A percentile compares a stretch with the other conserved stretches of the same genome.
phyloP scores from a whole-genome alignment of 2,329 filamentous ascomycete species.

The Lomentospora prolificans region DNA sequence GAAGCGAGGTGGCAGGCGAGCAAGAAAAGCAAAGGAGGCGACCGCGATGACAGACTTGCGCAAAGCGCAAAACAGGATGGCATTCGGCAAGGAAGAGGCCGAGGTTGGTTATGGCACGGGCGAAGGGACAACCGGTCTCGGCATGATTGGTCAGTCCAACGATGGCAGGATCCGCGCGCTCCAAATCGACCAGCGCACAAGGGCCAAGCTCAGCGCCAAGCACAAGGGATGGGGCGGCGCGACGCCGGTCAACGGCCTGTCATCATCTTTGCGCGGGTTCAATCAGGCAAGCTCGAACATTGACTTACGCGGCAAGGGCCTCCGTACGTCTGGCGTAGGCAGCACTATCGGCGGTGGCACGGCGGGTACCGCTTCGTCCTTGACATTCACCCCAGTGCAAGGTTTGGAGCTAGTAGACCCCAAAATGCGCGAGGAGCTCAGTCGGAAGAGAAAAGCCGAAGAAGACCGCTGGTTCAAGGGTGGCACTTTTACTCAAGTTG shows the following conservation, averaged over 20 bases:
- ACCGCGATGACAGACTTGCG: conserved; percentile 93
- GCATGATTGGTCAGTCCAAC: conserved; percentile 86
- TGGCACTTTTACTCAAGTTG: conserved; percentile 90
- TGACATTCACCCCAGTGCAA: conserved; percentile 91
- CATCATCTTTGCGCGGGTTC: conserved; percentile 75
- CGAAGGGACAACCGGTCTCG: conserved; percentile 76
- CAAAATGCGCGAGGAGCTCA: conserved; percentile 79
- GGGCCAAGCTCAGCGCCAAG: conserved; percentile 87
- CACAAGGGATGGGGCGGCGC: conserved; percentile 87
- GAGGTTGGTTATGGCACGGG: conserved; percentile 86
- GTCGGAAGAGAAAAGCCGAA: conserved; percentile 83
- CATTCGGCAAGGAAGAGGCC: conserved; percentile 88
- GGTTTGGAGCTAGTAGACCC: conserved; percentile 93
- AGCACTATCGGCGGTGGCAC: conserved; percentile 45
- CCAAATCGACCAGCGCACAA: conserved; percentile 87
- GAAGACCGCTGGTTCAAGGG: conserved; percentile 96
- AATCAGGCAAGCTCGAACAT: conserved; percentile 54
- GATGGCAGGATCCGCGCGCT: conserved; percentile 81
- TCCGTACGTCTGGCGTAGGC: conserved; percentile 75
- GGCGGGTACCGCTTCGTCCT: conserved; percentile 70
- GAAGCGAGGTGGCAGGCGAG: conserved; percentile 83
- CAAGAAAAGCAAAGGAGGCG: conserved; percentile 91
- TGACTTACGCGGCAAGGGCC: conserved; percentile 66
- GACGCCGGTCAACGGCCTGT: conserved; percentile 54
- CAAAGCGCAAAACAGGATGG: conserved; percentile 93